Base-by-base conservation (phyloP, 768 basidiomycete species). In the Austroboletus festivus region DNA sequence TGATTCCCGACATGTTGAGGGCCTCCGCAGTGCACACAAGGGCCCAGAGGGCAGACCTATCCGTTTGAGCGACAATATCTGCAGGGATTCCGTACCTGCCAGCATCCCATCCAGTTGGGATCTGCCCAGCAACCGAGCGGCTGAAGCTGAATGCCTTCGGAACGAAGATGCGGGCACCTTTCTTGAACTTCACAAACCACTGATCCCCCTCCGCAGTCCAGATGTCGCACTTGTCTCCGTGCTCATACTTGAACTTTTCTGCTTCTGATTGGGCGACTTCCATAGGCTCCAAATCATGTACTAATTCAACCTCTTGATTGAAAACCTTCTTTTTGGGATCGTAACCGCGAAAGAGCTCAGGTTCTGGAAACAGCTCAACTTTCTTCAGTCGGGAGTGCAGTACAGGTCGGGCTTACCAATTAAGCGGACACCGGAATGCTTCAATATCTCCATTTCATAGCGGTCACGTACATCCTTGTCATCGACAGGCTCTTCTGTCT, bases 121-220 rank as follows among this genome's bases (percentile, higher is more conserved):
- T 78, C 68, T 98, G 96, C 39, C 93, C 95, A 40, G 90, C 94
- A 41, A 98, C 96, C 37, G 89, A 81, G 42, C 95, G 89, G 63
- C 84, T 90, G 79, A 98, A 98, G 57, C 79, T 81, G 80, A 97
- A 85, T 2, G 95, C 89, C 73, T 99, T 99, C 42, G 96, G 95
- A 37, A 98, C 84, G 55, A 85, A 78, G 52, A 99, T 76, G 38
- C 90, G 85, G 11, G 96, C 93, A 43, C 96, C 96, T 71, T 91
- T 95, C 85, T 98, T 98, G 78, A 98, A 85, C 72, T 97, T 96
- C 65, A 93, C 93, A 61, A 90, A 93, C 91, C 89, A 96, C 64
- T 95, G 90, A n/a, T 88, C 92, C 13, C 86, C 86, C 63, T 89
- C 86, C 38, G 82, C 86, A 1, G 85, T 85, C 93, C 93, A 98